Conservation (phyloP, 2,329 filamentous ascomycete genomes). For the Penicillium sp. region DNA sequence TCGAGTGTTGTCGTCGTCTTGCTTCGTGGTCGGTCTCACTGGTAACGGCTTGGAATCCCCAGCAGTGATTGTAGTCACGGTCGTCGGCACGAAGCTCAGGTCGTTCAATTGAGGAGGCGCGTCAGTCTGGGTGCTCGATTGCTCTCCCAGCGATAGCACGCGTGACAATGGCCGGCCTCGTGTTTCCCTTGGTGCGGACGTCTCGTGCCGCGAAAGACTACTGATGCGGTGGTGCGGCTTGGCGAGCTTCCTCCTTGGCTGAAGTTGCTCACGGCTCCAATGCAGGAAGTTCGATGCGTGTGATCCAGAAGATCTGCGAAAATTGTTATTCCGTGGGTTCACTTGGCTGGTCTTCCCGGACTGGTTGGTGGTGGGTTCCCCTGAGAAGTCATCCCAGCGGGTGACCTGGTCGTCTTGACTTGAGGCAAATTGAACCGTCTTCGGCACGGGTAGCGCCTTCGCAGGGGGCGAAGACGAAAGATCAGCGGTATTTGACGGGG, state of each 20-base stretch:
- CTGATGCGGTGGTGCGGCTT: constrained; percentile 27
- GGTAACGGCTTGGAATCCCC: constrained; percentile 19
- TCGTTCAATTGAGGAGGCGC: constrained; percentile 23
- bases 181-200: constrained; percentile 56
- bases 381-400: constrained; percentile 61
- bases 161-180: constrained; percentile 53
- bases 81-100: constrained; percentile 25
- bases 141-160: constrained; percentile 23
- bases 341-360: constrained; percentile 53
- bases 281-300: constrained; percentile 26
- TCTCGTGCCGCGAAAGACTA: constrained; percentile 51
- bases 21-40: constrained; percentile 34
- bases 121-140: constrained; percentile 21
- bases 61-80: constrained; percentile 32
- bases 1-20: constrained; percentile 6
- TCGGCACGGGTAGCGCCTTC: constrained; percentile 4
- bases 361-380: constrained; percentile 56
- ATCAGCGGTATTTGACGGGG: constrained; percentile 3
- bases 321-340: constrained; percentile 44
- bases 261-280: constrained; percentile 36
- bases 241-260: constrained; percentile 32
- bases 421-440: constrained; percentile 14
- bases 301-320: constrained; percentile 27
- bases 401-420: constrained; percentile 16
- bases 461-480: constrained; percentile 1